Evolutionary conservation across 352 stramenopile genomes (phyloP).

Genomic region (Globisporangium apiculatum): DNA sequence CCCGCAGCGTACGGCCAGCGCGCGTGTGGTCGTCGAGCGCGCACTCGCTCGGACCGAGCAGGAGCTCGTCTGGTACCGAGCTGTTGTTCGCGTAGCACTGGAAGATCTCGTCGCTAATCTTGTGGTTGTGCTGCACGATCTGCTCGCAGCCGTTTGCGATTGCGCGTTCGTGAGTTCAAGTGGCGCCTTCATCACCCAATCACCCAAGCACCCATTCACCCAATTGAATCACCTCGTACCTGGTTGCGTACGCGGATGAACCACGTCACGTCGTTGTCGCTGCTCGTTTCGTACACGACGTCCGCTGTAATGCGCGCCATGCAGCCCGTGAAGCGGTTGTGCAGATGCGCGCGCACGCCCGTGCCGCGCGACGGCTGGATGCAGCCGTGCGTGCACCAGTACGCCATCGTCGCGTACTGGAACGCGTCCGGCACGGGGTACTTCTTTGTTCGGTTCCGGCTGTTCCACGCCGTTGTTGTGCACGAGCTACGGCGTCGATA

Average conservation of each 20-base stretch:
- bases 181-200: not conserved
- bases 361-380: conserved; percentile 68
- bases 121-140: conserved; percentile 74
- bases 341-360: conserved; percentile 63
- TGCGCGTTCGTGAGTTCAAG: not conserved
- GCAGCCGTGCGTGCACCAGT: conserved; percentile 81
- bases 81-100: conserved; percentile 77
- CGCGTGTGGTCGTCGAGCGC: conserved; percentile 4
- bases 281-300: conserved; percentile 59
- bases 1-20: conserved; percentile 3
- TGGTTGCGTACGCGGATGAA: conserved; percentile 74
- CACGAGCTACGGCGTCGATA: conserved; percentile 67
- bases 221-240: conserved; percentile 12
- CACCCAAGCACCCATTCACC: too few relatives aligned
- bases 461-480: conserved; percentile 70
- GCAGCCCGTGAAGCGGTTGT: conserved; percentile 77
- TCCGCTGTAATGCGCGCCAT: conserved; percentile 65
- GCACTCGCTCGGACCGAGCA: conserved; percentile 26
- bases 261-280: conserved; percentile 40
- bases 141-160: conserved; percentile 9
- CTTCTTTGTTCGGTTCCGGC: conserved; percentile 69
- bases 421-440: conserved; percentile 60
- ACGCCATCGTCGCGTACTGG: conserved; percentile 78
- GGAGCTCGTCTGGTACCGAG: conserved; percentile 61
- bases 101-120: conserved; percentile 73